phyloP scores from a whole-genome alignment of 257 asterid genomes.

The Fraxinus anomala region DNA sequence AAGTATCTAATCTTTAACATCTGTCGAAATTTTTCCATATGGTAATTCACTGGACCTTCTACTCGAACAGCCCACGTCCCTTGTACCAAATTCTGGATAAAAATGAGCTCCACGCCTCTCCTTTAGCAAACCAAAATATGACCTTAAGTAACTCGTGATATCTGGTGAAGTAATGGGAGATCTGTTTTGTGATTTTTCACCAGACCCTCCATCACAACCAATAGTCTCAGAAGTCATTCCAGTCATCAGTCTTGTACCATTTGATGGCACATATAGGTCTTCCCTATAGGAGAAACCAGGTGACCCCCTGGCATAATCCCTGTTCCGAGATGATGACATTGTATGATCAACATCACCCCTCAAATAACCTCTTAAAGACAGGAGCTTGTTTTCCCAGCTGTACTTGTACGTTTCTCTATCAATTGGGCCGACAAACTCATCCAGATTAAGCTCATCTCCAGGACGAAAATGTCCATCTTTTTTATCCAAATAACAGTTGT shows the following conservation, averaged over 20 bases:
- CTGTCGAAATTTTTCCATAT: slow-evolving; percentile 21
- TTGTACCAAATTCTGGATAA: slow-evolving; percentile 35
- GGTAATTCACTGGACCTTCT: slow-evolving; percentile 30
- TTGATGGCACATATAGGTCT: slow-evolving; percentile 34
- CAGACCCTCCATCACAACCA: slow-evolving; percentile 33
- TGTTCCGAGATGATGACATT: slow-evolving; percentile 38
- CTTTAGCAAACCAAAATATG: slow-evolving; percentile 34
- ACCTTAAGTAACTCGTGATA: slow-evolving; percentile 38
- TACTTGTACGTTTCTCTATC: slow-evolving; percentile 29
- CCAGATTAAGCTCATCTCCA: slow-evolving; percentile 30
- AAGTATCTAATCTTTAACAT: slow-evolving; percentile 39
- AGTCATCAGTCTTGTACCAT: slow-evolving; percentile 27
- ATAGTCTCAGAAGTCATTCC: slow-evolving; percentile 35
- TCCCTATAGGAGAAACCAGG: slow-evolving; percentile 29
- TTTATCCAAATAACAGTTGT: slow-evolving; percentile 30
- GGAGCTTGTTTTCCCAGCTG: slow-evolving; percentile 34
- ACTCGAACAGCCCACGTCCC: slow-evolving; percentile 24
- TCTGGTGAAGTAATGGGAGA: slow-evolving; percentile 40
- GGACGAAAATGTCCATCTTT: slow-evolving; percentile 33
- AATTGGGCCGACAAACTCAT: slow-evolving; percentile 30
- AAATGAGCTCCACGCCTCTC: slow-evolving; percentile 35
- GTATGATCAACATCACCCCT: slow-evolving; percentile 35
- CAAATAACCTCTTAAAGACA: slow-evolving; percentile 30
- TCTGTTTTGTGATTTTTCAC: slow-evolving; percentile 34
- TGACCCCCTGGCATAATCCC: slow-evolving; percentile 31